A percentile compares a stretch with the other conserved stretches of the same genome.
These are phyloP conservation scores for Aspergillus bridgeri DNA, from an alignment of 495 filamentous ascomycete genomes.

Conservation along the genomic window DNA sequence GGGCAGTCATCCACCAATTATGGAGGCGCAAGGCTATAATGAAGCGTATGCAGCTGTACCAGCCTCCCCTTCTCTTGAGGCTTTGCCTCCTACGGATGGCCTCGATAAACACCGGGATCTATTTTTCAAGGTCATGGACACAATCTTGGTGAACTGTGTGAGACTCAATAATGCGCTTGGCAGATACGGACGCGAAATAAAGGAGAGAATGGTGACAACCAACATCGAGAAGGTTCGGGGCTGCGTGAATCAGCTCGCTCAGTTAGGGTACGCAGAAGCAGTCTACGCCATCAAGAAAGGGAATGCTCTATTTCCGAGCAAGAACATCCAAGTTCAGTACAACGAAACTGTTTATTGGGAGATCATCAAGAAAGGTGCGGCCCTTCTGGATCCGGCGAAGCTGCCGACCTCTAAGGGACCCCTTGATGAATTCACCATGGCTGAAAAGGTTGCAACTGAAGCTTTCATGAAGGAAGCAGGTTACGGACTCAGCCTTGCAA, in stretches of 20 bases:
- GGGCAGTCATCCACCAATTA: too few species aligned
- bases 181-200: neutral
- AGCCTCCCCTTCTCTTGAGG: too few species aligned
- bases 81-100: neutral
- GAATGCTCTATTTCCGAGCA: slow-evolving; percentile 12
- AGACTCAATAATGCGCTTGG: neutral
- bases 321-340: neutral
- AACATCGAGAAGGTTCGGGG: slow-evolving; percentile 10
- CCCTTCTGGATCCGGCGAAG: slow-evolving; percentile 14
- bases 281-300: slow-evolving; percentile 11
- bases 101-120: neutral
- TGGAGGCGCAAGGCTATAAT: too few species aligned
- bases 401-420: slow-evolving; percentile 20
- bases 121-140: neutral
- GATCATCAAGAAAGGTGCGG: slow-evolving; percentile 21
- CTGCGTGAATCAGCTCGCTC: slow-evolving; percentile 7
- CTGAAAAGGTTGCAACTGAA: slow-evolving; percentile 21
- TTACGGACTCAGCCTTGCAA: slow-evolving; percentile 15
- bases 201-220: slow-evolving; percentile 1
- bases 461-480: slow-evolving; percentile 20
- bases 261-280: slow-evolving; percentile 14
- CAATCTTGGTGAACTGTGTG: neutral
- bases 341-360: slow-evolving; percentile 18
- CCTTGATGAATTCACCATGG: slow-evolving; percentile 20
- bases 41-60: too few species aligned